phyloP scores from a whole-genome alignment of 78 protist genomes.

The Pirum gemmata region DNA sequence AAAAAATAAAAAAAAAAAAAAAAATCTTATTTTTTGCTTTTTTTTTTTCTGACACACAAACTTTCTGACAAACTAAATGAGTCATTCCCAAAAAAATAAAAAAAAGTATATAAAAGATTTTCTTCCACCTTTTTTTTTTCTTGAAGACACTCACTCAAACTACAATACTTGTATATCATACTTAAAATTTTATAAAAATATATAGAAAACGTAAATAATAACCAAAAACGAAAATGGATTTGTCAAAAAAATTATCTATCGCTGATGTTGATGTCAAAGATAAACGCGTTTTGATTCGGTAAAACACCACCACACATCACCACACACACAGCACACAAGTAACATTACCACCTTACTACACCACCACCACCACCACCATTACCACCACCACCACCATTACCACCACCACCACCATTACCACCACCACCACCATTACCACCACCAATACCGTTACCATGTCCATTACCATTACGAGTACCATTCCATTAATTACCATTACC shows the following conservation, averaged over 20 bases:
- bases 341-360: neutral
- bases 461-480: neutral
- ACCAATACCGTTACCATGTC: neutral
- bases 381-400: neutral
- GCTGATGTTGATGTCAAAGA: constrained; percentile 63
- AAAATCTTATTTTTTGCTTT: too few species aligned
- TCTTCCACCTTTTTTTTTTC: too few species aligned
- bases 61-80: too few species aligned
- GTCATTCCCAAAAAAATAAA: too few species aligned
- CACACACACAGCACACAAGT: neutral
- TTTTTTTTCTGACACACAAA: too few species aligned
- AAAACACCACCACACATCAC: neutral
- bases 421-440: neutral
- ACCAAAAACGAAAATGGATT: constrained; percentile 5
- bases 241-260: constrained; percentile 57
- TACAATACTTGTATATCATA: too few species aligned
- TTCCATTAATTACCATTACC: neutral
- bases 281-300: constrained; percentile 82
- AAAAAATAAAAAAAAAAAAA: too few species aligned
- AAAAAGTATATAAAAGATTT: too few species aligned
- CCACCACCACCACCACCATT: neutral
- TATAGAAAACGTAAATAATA: neutral
- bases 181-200: too few species aligned
- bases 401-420: neutral
- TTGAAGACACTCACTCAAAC: too few species aligned